Evolutionary conservation across 108 stramenopile species (phyloP), one percentile per base, ranked within the genome.

Genomic region (Aureococcus anophagefferens): DNA sequence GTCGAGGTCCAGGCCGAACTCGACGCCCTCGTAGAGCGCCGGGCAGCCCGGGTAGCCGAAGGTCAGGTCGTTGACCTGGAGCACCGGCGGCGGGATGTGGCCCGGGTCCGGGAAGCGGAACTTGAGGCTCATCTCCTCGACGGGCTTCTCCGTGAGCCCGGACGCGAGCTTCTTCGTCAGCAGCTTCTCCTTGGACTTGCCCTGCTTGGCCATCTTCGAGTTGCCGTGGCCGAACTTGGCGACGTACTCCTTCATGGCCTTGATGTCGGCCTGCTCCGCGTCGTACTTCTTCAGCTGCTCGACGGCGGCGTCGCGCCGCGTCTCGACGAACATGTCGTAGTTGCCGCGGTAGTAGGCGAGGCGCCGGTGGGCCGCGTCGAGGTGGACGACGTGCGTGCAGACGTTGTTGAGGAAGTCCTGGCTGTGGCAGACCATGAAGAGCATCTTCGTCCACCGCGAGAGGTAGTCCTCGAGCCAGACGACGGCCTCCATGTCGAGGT

Each of bases 1-100:
- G 86, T 99, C 98, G 69, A 96, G 89, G 74, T 99, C 98, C 32
- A 98, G 89, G 63, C 98, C 98, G 77, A 97, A 93, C 67, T 94
- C 92, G 17, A 99, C 89, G 76, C 91, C 82, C 7, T 86, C 76
- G 75, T 97, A 99, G 0, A 99, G 77, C 11, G 89, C 80, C 74
- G 93, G 92, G 75, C 95, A 95, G 51, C 85, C 88, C 0, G 96
- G 94, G 87, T 99, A 99, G 14, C 84, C 95, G 82, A 99, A 99
- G 21, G 83, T 79, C 21, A 99, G 93, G 77, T 98, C 92, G 70
- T 91, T 90, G 76, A 98, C 93, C 67, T 95, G 94, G 66, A 99
- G 80, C 13, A 99, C 98, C 4, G 98, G 98, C 15, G 98, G 98
- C 51, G 94, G 94, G 63, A 99, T 79, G 69, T 90, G 85, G 0